A percentile compares a stretch with the other conserved stretches of the same genome.
Evolutionary conservation across 306 rosid species (phyloP).

Genomic region (Acmispon strigosus): DNA sequence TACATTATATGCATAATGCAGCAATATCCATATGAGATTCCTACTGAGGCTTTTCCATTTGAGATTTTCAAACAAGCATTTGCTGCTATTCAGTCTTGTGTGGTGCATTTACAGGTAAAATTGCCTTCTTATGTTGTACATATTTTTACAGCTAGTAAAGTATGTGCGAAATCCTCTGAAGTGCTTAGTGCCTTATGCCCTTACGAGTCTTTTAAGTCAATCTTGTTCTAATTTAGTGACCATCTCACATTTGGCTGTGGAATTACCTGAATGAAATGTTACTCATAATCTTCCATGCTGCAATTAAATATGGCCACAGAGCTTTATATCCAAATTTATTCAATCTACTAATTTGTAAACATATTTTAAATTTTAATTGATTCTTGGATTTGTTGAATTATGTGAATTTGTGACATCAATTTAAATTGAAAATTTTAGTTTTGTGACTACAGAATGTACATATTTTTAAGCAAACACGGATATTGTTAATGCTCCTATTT

Average conservation of each 20-base stretch:
- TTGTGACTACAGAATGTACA: neutral
- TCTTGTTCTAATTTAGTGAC: neutral
- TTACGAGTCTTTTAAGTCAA: neutral
- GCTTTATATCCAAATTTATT: neutral
- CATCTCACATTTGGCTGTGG: neutral
- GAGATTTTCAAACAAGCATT: slow-evolving; percentile 98
- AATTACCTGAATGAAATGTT: slow-evolving; percentile 8
- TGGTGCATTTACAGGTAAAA: slow-evolving; percentile 91
- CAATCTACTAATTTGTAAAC: neutral
- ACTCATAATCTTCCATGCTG: neutral
- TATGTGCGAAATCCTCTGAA: neutral
- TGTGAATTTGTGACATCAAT: slow-evolving; percentile 14
- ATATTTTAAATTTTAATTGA: slow-evolving; percentile 12
- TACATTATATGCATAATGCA: slow-evolving; percentile 34
- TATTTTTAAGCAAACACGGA: neutral
- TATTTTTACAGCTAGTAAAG: neutral
- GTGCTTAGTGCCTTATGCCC: neutral
- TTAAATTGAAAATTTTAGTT: neutral
- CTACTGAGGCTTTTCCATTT: slow-evolving; percentile 95
- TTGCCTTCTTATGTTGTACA: neutral
- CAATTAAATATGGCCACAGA: neutral
- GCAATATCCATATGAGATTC: slow-evolving; percentile 98
- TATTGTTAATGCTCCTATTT: neutral
- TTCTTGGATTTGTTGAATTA: neutral
- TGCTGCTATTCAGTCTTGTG: slow-evolving; percentile 96